Evolutionary conservation across 2,329 filamentous ascomycete species (phyloP), one percentile per base, ranked within the genome.

Genomic region (Stagonosporopsis rhizophila): DNA sequence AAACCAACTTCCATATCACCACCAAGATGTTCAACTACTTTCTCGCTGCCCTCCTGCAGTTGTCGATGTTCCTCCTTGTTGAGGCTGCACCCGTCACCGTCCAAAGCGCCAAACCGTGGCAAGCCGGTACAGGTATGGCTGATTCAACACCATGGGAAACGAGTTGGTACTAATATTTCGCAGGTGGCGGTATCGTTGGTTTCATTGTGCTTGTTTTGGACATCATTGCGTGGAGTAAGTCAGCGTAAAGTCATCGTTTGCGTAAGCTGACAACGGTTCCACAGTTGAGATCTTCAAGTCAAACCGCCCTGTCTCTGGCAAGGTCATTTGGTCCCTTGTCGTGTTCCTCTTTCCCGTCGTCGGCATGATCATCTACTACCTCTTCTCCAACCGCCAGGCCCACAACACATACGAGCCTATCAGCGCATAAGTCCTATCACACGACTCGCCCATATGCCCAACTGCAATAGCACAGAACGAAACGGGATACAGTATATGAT

Each of bases 251-350:
- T 17, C 12, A 12, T 9, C 11, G 14, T 14, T 2, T 34, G 20
- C 27, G 8, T 39, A 17, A 34, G 61, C 64, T 72, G 52, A 72
- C 59, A 34, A 42, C 22, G 32, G 42, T 54, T 17, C 39, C 60
- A 19, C 61, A 88, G 86, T 88, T 65, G 86, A 88, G 75, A 82
- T 88, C 61, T 76, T 88, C 54, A 84, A 87, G 74, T 88, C 85
- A 37, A 86, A 83, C 73, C 85, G 86, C 56, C 80, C 85, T 4
- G 75, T 81, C 19, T 71, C 76, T 19, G 77, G 82, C 73, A 89
- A 89, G 77, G 71, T 88, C 3, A 75, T 87, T 27, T 89, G 86
- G 86, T 83, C 80, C 44, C 77, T 88, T 0, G 77, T 87, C 39
- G 84, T 88, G 66, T 88, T 88, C 78, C 73, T 88, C 59, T 87